Base-by-base conservation (phyloP, 306 rosid species). In the Casuarina glauca region DNA sequence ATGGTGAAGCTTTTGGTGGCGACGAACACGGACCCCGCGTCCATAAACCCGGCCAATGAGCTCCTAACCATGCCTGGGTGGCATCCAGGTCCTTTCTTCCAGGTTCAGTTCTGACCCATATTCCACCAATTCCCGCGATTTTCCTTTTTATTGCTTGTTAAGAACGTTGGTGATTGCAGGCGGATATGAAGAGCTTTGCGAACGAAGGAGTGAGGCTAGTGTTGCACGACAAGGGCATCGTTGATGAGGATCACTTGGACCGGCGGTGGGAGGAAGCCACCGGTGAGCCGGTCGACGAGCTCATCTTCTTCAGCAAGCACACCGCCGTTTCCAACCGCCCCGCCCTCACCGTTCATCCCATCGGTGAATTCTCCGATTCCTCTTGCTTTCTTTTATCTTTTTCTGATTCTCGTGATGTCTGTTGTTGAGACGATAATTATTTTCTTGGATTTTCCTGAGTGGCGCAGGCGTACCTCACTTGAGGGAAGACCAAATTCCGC, bases 301-400 rank as follows among this genome's bases (percentile, higher is more conserved):
- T 93, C 61, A 90, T 95, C 76, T 91, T 95, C 88, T 68, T 95
- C 52, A 93, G 98, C 86, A 89, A 87, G 39, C 99, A 95, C 74
- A 87, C 93, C 53, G 97, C 99, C 52, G 94, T 69, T 70, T 93
- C 99, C 50, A 95, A 90, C 82, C 94, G 96, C 19, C 99, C 97
- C 6, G 93, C 97, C 0, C 96, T 95, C 26, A 95, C 99, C 10
- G 90, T 95, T 49, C 99, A 95, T 51, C 97, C 97, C 13, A 91
- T 88, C 53, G 99, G 97, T 92, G 86, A 53, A 60, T 4, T 19
- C 15, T 41, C 53, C 35, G 8, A 42, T 17, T 13, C 48, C 66
- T 8, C 2, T 76, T 50, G 42, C 69, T 58, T 26, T 26, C 36
- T 20, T 9, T 9, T 9, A 58, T 26, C 58, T 16, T 57, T 58